Conservation (phyloP, 345 rosid genomes). For the Tarenaya hassleriana region DNA sequence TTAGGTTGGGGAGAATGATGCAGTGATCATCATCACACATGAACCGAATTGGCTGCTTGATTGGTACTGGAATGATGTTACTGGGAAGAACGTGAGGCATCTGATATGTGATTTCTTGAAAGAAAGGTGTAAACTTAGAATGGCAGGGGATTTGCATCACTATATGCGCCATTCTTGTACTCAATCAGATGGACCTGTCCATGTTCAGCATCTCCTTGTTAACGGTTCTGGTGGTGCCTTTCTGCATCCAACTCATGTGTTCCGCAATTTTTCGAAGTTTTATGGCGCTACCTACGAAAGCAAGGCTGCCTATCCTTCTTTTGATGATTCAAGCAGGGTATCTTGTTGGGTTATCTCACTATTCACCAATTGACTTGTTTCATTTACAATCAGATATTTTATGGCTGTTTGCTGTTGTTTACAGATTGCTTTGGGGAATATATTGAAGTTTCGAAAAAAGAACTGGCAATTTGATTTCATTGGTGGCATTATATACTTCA, state of each 20-base stretch:
- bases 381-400: constrained; percentile 1
- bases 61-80: constrained; percentile 74
- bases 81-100: constrained; percentile 81
- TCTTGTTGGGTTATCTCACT: constrained; percentile 10
- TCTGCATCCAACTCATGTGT: constrained; percentile 97
- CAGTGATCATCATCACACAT: constrained; percentile 82
- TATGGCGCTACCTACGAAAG: constrained; percentile 61
- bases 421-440: constrained; percentile 98
- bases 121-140: constrained; percentile 88
- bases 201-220: constrained; percentile 86
- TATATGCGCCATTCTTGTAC: constrained; percentile 90
- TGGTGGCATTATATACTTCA: constrained; percentile 91
- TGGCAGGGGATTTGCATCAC: constrained; percentile 98
- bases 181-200: constrained; percentile 65
- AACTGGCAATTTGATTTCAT: constrained; percentile 99
- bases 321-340: constrained; percentile 98
- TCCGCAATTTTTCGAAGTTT: constrained; percentile 55
- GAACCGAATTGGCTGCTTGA: constrained; percentile 99
- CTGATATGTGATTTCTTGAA: constrained; percentile 71
- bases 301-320: constrained; percentile 87
- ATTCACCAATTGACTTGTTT: constrained; percentile 11
- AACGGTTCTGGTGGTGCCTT: constrained; percentile 99
- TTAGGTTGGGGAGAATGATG: constrained; percentile 69
- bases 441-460: constrained; percentile 96
- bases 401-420: constrained; percentile 22